Evolutionary conservation across 495 filamentous ascomycete genomes (phyloP).

Genomic region (Gamarada debralockiae): DNA sequence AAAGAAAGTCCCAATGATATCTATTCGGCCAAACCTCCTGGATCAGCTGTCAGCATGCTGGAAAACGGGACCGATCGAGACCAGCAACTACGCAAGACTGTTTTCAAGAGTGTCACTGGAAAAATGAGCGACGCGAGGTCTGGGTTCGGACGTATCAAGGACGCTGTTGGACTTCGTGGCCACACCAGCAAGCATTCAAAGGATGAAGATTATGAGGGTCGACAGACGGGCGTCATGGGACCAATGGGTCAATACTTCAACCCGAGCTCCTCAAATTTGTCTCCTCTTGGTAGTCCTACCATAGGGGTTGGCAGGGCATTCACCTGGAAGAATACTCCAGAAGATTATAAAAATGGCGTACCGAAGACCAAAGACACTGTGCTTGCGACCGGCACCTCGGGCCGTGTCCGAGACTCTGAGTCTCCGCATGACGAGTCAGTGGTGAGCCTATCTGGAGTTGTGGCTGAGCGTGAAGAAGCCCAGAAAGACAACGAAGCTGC

Average conservation of each 20-base stretch:
- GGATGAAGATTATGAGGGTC: constrained; percentile 9
- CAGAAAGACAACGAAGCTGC: constrained; percentile 11
- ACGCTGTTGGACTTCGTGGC: constrained; percentile 62
- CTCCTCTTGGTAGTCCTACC: constrained; percentile 11
- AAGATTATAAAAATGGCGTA: constrained; percentile 43
- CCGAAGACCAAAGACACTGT: constrained; percentile 27
- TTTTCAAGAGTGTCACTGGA: constrained; percentile 75
- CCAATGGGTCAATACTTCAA: constrained; percentile 8
- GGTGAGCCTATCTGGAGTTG: constrained; percentile 6
- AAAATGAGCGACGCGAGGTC: constrained; percentile 80
- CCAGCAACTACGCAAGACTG: constrained; percentile 57
- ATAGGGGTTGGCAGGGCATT: constrained; percentile 37
- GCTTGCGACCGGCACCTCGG: constrained; percentile 3
- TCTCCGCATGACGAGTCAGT: constrained; percentile 15
- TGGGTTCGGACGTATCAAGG: constrained; percentile 78
- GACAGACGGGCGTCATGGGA: not conserved
- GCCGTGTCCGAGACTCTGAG: constrained; percentile 21
- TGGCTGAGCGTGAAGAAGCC: not conserved
- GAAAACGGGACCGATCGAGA: constrained; percentile 60
- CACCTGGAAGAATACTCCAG: constrained; percentile 52
- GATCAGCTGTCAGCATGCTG: constrained; percentile 34
- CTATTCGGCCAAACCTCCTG: constrained; percentile 29
- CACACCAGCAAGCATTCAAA: constrained; percentile 43
- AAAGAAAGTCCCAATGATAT: constrained; percentile 30
- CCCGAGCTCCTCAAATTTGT: constrained; percentile 10